Percentiles rank a stretch among this genome's conserved stretches.
Conservation (phyloP, 1,139 yeast species). For the Scheffersomyces lignicola region DNA sequence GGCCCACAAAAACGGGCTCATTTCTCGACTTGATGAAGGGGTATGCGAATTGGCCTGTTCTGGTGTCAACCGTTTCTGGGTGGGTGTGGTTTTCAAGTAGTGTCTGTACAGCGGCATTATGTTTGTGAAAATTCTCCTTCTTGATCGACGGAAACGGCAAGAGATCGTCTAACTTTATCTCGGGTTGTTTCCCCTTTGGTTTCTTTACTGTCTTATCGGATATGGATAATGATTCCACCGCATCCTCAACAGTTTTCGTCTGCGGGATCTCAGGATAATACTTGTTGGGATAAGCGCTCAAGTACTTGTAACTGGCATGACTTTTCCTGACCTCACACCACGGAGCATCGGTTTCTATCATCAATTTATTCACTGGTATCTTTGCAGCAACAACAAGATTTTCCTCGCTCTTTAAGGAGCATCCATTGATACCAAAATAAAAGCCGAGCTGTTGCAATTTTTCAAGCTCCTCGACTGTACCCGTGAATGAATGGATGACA, state of each 20-base stretch:
- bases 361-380: conserved; percentile 66
- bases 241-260: neutral
- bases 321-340: conserved; percentile 94
- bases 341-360: conserved; percentile 96
- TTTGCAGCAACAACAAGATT: conserved; percentile 63
- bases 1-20: conserved; percentile 85
- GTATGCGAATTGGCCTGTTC: conserved; percentile 34
- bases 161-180: conserved; percentile 36
- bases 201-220: conserved; percentile 6
- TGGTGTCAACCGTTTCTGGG: conserved; percentile 10
- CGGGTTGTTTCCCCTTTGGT: conserved; percentile 10
- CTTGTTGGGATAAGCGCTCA: conserved; percentile 54
- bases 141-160: conserved; percentile 66
- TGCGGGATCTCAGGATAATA: conserved; percentile 47
- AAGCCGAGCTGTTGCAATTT: conserved; percentile 59
- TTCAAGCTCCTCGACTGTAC: conserved; percentile 60
- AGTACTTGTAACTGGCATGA: conserved; percentile 67
- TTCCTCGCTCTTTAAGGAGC: conserved; percentile 79
- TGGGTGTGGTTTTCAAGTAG: conserved; percentile 13
- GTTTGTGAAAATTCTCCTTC: conserved; percentile 56
- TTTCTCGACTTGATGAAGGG: conserved; percentile 81
- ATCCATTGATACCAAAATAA: conserved; percentile 85
- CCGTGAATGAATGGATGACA: conserved; percentile 95
- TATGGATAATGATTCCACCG: conserved; percentile 4
- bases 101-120: conserved; percentile 20